Evolutionary conservation across 345 rosid genomes (phyloP).

Genomic region (Hirschfeldia incana): DNA sequence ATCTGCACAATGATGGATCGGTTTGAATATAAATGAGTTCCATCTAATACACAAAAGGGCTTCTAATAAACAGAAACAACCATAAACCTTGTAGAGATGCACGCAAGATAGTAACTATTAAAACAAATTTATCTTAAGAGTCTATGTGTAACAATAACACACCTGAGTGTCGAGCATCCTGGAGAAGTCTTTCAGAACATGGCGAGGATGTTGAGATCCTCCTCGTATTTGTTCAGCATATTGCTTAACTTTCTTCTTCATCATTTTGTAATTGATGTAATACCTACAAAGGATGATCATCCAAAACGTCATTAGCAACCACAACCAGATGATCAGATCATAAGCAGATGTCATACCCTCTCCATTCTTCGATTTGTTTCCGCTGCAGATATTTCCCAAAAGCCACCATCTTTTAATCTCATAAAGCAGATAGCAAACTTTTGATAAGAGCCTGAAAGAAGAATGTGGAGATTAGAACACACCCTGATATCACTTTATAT

Average conservation of each 20-base stretch:
- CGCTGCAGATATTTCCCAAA: conserved; percentile 89
- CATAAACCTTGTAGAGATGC: no score
- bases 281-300: conserved; percentile 46
- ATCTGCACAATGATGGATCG: no score
- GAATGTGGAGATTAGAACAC: conserved; percentile 15
- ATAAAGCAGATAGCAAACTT: conserved; percentile 12
- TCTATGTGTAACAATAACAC: not conserved
- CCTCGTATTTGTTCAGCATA: conserved; percentile 79
- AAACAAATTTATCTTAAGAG: no score
- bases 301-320: conserved; percentile 14
- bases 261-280: conserved; percentile 82
- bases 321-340: conserved; percentile 6
- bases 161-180: conserved; percentile 95
- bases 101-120: no score
- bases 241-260: conserved; percentile 56
- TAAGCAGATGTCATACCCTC: conserved; percentile 40
- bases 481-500: conserved; percentile 23
- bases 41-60: no score
- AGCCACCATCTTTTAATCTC: conserved; percentile 71
- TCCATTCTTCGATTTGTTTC: conserved; percentile 89
- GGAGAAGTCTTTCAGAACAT: conserved; percentile 98
- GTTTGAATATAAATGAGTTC: no score
- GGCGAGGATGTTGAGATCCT: conserved; percentile 73
- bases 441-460: conserved; percentile 20
- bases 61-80: no score